Percentiles rank a stretch among this genome's conserved stretches.
Conservation (phyloP, 2,329 filamentous ascomycete genomes). For the Keithomyces neogunnii region DNA sequence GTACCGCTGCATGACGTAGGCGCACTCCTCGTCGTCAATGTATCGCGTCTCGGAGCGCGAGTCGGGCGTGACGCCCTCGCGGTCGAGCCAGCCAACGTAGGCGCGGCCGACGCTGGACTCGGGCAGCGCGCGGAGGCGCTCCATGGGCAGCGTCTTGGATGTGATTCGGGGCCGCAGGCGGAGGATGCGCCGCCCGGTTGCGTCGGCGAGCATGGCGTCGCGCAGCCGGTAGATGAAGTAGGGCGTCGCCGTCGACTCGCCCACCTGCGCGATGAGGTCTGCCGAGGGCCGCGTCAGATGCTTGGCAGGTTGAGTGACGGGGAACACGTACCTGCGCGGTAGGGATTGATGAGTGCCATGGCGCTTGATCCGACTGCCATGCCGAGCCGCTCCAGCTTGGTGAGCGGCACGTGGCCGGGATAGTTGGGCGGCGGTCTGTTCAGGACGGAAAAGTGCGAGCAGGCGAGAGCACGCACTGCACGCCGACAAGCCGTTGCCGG, state of each 20-base stretch:
- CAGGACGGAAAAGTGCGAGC: conserved; percentile 62
- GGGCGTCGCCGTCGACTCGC: conserved; percentile 87
- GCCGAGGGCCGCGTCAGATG: not conserved
- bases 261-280: conserved; percentile 93
- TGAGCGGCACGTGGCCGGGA: conserved; percentile 86
- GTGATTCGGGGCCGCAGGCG: conserved; percentile 83
- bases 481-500: conserved; percentile 10
- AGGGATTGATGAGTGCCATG: conserved; percentile 62
- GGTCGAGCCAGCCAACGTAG: conserved; percentile 87
- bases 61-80: conserved; percentile 87
- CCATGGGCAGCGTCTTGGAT: conserved; percentile 59
- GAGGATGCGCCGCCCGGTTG: conserved; percentile 84
- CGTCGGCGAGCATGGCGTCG: conserved; percentile 76
- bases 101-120: conserved; percentile 67
- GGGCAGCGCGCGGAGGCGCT: conserved; percentile 63
- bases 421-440: conserved; percentile 83
- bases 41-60: conserved; percentile 76
- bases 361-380: conserved; percentile 59
- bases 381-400: conserved; percentile 62
- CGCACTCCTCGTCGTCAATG: conserved; percentile 90
- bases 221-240: conserved; percentile 92
- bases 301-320: not conserved
- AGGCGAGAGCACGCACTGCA: conserved; percentile 8
- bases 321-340: conserved; percentile 56
- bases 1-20: conserved; percentile 98